Conservation (phyloP, 1,284 basidiomycete species). For the Marasmius sp. region DNA sequence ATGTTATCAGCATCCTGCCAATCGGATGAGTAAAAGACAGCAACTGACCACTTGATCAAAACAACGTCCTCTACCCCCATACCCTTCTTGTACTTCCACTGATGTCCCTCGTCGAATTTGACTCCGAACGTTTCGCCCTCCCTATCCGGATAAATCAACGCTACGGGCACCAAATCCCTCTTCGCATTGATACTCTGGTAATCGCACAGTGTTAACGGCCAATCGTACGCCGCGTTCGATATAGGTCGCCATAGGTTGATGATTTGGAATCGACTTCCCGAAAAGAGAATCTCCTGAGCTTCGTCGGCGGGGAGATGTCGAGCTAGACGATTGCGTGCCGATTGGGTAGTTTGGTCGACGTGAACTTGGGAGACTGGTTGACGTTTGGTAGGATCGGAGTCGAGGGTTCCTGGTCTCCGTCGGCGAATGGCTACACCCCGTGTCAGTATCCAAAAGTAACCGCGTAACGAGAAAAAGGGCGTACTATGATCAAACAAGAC, state of each 20-base stretch:
- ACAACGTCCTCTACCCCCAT: constrained; percentile 46
- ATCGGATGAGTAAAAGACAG: neutral
- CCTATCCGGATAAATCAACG: constrained; percentile 41
- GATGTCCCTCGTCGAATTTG: constrained; percentile 35
- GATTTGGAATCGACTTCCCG: constrained; percentile 54
- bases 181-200: constrained; percentile 44
- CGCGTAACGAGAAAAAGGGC: constrained; percentile 3
- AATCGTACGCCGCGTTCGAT: constrained; percentile 45
- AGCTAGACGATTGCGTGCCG: constrained; percentile 48
- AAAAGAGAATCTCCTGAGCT: constrained; percentile 35
- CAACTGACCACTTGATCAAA: constrained; percentile 48
- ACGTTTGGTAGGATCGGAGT: constrained; percentile 41
- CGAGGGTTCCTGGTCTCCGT: constrained; percentile 37
- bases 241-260: constrained; percentile 73
- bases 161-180: constrained; percentile 44
- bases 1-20: neutral
- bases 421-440: constrained; percentile 42
- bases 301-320: constrained; percentile 52
- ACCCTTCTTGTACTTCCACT: constrained; percentile 46
- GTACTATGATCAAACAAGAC: constrained; percentile 59
- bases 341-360: constrained; percentile 52
- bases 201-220: constrained; percentile 61
- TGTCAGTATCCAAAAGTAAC: neutral
- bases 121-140: constrained; percentile 34
- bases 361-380: constrained; percentile 52